Base-by-base conservation (phyloP, 495 filamentous ascomycete genomes). In the Aspergillus conjunctus region DNA sequence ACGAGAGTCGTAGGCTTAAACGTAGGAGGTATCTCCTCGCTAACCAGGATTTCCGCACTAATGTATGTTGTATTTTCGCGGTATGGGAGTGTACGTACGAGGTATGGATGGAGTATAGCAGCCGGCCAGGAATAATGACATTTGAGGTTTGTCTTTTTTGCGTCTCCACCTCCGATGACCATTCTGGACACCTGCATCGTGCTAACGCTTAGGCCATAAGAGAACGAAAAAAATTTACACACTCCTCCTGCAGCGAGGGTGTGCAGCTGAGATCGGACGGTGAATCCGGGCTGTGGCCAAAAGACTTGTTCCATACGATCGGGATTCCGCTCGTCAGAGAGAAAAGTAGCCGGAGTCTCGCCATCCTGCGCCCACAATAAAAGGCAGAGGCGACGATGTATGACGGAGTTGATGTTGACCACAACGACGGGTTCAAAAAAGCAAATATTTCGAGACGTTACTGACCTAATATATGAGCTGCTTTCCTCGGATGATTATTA, bases 121-220 rank as follows among this genome's bases (percentile, higher is more conserved):
- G 31, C n/a, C 5, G 32, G 17, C 8, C 34, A 37, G 34, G 51
- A 20, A 34, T 30, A 37, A 37, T 34, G 30, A 14, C 52, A 41
- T 7, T 54, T 43, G 50, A 37, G 12, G 31, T 56, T 39, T 39
- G 21, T 43, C 33, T 46, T 26, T 11, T 22, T 39, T 6, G 9
- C 45, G 55, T 45, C 63, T 63, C 63, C 63, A 66, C 63, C 58
- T 12, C 49, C 59, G 37, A 56, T 46, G 66, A 68, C 66, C 34
- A 54, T 68, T 68, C 63, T 66, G 66, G 66, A 66, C 66, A 63
- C 63, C 58, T 68, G 66, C 66, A 68, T 63, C 49, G 54, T 60
- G 55, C 54, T 61, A 65, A 64, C 60, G 48, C 58, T 60, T 51
- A 61, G 56, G 52, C 53, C 53, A 46, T 20, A 37, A 34, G 46